These are phyloP conservation scores for Micromonas pusilla DNA, from an alignment of 139 green algal genomes.

Conservation along the genomic window DNA sequence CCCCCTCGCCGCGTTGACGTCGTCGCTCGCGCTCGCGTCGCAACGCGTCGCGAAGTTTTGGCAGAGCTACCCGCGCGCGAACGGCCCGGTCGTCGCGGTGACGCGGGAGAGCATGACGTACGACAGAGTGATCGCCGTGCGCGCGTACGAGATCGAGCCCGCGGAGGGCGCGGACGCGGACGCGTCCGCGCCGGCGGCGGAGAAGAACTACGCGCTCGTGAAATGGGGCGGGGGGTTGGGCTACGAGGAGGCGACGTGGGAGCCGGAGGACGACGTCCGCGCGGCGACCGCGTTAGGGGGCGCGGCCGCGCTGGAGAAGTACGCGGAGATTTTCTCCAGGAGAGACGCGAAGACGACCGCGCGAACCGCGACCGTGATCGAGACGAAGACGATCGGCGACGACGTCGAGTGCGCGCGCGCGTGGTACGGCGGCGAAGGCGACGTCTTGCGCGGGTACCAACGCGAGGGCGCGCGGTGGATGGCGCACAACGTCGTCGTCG, in stretches of 20 bases:
- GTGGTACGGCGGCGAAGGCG: background rate
- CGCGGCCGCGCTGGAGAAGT: background rate
- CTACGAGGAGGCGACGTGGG: slow-evolving; percentile 17
- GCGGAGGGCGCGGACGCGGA: background rate
- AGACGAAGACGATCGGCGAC: background rate
- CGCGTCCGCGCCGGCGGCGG: background rate
- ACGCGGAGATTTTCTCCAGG: background rate
- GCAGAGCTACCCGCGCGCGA: background rate
- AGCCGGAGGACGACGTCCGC: background rate
- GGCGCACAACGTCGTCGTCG: background rate
- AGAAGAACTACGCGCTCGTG: background rate
- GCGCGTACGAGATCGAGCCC: background rate
- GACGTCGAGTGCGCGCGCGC: background rate
- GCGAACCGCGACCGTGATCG: background rate
- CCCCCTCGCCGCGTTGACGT: background rate
- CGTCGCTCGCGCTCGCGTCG: background rate
- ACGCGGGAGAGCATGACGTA: background rate
- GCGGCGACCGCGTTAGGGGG: background rate
- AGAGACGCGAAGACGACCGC: background rate
- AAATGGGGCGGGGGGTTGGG: slow-evolving; percentile 1
- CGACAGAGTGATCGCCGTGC: background rate
- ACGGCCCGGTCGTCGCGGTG: background rate
- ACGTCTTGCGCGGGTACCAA: slow-evolving; percentile 75
- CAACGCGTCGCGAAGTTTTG: background rate
- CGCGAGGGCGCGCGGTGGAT: slow-evolving; percentile 59